These are phyloP conservation scores for Pouteria campechiana DNA, from an alignment of 179 eudicot species.

Conservation along the genomic window DNA sequence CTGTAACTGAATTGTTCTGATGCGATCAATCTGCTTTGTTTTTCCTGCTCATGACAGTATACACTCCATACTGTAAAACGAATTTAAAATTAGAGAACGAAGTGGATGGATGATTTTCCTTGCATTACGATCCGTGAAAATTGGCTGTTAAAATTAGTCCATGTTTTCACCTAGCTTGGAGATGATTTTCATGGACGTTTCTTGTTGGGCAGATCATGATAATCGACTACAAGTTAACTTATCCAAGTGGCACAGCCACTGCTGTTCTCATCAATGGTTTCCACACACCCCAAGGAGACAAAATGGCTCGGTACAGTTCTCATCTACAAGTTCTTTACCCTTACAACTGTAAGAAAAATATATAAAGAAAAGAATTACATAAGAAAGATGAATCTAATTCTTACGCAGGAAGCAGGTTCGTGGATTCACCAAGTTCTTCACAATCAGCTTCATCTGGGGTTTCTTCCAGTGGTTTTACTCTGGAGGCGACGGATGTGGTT, in stretches of 20 bases:
- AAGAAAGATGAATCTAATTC: too few species aligned
- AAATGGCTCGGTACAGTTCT: constrained; percentile 38
- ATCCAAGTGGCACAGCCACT: constrained; percentile 84
- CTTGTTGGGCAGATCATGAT: constrained; percentile 69
- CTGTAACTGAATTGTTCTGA: too few species aligned
- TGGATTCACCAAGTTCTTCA: constrained; percentile 52
- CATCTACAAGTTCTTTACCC: background rate
- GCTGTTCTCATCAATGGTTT: constrained; percentile 82
- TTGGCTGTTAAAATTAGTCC: constrained; percentile 3
- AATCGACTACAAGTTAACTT: constrained; percentile 59
- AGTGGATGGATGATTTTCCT: too few species aligned
- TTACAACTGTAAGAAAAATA: too few species aligned
- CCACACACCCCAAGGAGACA: constrained; percentile 47
- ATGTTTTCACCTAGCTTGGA: background rate
- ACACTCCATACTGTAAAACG: too few species aligned
- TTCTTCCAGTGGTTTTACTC: constrained; percentile 82
- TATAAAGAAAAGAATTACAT: too few species aligned
- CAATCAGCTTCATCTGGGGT: constrained; percentile 74
- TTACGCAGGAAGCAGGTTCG: constrained; percentile 55
- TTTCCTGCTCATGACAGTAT: too few species aligned
- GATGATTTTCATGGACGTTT: background rate
- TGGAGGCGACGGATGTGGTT: constrained; percentile 61
- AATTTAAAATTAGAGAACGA: too few species aligned
- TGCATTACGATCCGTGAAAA: too few species aligned
- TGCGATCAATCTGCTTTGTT: too few species aligned